These are phyloP conservation scores for Penicillium diatomitis DNA, from an alignment of 495 filamentous ascomycete genomes.

Conservation along the genomic window DNA sequence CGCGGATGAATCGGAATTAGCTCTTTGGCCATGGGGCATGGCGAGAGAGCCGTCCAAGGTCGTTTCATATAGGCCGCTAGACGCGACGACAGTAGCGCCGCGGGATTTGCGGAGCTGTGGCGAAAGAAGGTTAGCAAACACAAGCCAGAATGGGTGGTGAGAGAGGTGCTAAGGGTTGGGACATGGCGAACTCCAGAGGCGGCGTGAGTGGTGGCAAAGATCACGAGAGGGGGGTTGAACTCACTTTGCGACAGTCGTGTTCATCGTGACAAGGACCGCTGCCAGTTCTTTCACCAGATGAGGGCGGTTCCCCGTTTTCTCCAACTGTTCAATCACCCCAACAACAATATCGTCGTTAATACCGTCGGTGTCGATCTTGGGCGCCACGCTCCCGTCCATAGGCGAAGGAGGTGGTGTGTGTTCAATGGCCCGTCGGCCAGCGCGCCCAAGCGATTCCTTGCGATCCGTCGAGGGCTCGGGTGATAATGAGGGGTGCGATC, in stretches of 20 bases:
- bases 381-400: constrained; percentile 37
- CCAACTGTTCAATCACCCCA: constrained; percentile 80
- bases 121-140: constrained; percentile 22
- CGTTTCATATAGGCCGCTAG: constrained; percentile 84
- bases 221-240: constrained; percentile 17
- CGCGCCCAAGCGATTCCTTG: constrained; percentile 33
- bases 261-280: constrained; percentile 60
- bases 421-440: constrained; percentile 43
- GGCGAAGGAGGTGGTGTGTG: constrained; percentile 87
- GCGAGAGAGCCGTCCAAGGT: constrained; percentile 68
- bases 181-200: no score
- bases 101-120: constrained; percentile 83
- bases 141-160: no score
- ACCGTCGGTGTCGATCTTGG: constrained; percentile 74
- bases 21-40: constrained; percentile 87
- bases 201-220: no score
- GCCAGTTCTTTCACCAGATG: constrained; percentile 94
- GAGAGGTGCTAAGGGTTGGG: no score
- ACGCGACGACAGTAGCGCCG: constrained; percentile 88
- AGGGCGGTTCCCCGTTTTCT: constrained; percentile 85
- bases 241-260: constrained; percentile 86
- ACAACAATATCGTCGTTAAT: constrained; percentile 95
- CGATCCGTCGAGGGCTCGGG: constrained; percentile 37
- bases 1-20: constrained; percentile 85
- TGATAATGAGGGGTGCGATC: constrained; percentile 56